Base-by-base conservation (phyloP, 768 basidiomycete species). In the Psilocybe tampanensis region DNA sequence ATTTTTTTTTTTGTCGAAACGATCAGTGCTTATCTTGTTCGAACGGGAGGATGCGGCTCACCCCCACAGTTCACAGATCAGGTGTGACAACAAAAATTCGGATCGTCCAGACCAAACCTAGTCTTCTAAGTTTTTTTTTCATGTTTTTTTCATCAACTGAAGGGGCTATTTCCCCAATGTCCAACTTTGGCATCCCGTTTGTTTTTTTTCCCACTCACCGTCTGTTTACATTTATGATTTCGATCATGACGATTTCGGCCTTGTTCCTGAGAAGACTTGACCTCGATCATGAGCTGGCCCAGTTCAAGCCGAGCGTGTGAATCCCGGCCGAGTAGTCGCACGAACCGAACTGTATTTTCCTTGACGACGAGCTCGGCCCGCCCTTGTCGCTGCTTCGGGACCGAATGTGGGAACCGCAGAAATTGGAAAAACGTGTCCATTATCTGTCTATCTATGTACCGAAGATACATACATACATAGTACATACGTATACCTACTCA, bases 351-450 rank as follows among this genome's bases (percentile, higher is more conserved):
- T 56, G 45, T 21, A 2, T 42, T 32, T 48, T 32, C 65, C 61
- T 55, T 65, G 62, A 60, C 62, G 51, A 64, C 66, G 47, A 42
- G 45, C 19, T 45, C 57, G 52, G 54, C 53, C 61, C 63, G 62
- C 60, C 55, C 60, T 63, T 62, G 60, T 65, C 64, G 58, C 52
- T 48, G 9, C 58, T 47, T 66, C 63, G 60, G 62, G 52, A 54
- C 62, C 65, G 62, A 65, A 39, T 39, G 48, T 43, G 34, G 39
- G 44, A 49, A 44, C 18, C 47, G 18, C 22, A 44, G 23, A 88
- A 4, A 86, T 86, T 54, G 36, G 8, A 39, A 45, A 45, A n/a
- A 17, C n/a, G 11, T 39, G 36, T n/a, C 36, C 4, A 13, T n/a
- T 29, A 9, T 29, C 29, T 29, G 29, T 29, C 29, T 29, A 29